Evolutionary conservation across 2,329 filamentous ascomycete species (phyloP).

Genomic region (Cercospora zeina): DNA sequence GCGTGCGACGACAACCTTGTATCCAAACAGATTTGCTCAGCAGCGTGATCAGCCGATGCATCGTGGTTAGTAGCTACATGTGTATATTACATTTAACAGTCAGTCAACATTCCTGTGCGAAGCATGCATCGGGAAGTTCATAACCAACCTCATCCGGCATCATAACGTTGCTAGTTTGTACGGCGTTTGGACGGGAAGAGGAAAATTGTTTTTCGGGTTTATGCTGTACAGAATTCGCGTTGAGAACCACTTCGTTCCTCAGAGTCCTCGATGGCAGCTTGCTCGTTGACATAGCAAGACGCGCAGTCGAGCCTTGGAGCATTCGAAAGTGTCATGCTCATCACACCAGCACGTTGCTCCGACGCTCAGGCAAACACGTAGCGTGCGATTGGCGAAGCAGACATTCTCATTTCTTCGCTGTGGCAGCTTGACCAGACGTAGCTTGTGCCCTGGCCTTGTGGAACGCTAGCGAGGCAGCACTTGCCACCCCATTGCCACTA

Average conservation of each 20-base stretch:
- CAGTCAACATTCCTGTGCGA: neutral
- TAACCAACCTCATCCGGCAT: neutral
- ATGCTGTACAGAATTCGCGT: neutral
- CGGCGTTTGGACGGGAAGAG: neutral
- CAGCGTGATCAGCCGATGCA: neutral
- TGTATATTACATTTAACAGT: neutral
- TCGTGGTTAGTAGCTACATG: neutral
- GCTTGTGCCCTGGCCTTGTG: conserved; percentile 19
- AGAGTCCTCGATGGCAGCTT: neutral
- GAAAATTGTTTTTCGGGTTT: neutral
- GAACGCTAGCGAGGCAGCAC: conserved; percentile 18
- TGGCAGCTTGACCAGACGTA: neutral
- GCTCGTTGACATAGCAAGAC: neutral
- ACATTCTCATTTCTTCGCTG: conserved; percentile 6
- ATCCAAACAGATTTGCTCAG: neutral
- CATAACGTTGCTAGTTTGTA: neutral
- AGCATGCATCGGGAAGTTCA: neutral
- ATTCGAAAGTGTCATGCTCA: neutral
- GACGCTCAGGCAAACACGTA: neutral
- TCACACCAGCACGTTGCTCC: neutral
- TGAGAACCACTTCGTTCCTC: neutral
- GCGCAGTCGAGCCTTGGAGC: neutral
- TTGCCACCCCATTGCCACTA: conserved; percentile 15
- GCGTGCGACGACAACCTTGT: no score
- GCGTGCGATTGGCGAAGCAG: neutral